Evolutionary conservation across 1,139 yeast genomes (phyloP).

Genomic region (Eremothecium coryli): DNA sequence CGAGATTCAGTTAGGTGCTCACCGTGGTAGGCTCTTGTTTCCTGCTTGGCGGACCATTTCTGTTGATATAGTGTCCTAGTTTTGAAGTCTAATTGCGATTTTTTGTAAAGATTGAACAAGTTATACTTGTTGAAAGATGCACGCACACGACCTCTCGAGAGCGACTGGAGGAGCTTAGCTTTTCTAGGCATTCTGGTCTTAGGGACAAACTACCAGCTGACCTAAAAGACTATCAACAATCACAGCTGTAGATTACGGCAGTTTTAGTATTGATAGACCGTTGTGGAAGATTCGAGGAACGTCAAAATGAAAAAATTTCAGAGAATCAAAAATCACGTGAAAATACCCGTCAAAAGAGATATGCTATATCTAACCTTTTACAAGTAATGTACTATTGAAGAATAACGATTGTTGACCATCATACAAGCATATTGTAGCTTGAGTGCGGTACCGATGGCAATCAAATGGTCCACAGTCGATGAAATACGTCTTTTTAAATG

Average conservation of each 20-base stretch:
- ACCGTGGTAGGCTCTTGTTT: constrained; percentile 92
- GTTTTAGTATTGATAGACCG: too few relatives aligned
- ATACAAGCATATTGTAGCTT: too few relatives aligned
- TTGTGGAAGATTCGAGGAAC: too few relatives aligned
- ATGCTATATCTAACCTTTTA: too few relatives aligned
- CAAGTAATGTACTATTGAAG: too few relatives aligned
- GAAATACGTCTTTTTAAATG: constrained; percentile 60
- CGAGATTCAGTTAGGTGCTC: constrained; percentile 82
- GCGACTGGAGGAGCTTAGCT: constrained; percentile 48
- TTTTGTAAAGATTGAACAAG: constrained; percentile 75
- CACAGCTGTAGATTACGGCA: too few relatives aligned
- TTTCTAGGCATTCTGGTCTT: constrained; percentile 50
- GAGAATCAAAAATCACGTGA: too few relatives aligned
- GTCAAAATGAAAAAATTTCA: too few relatives aligned
- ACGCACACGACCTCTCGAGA: constrained; percentile 68
- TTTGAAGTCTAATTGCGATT: constrained; percentile 43
- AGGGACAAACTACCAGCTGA: too few relatives aligned
- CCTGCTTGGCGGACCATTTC: constrained; percentile 85
- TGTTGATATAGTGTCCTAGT: constrained; percentile 73
- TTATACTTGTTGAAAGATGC: constrained; percentile 90
- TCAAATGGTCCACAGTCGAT: constrained; percentile 50
- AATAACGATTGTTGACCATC: too few relatives aligned
- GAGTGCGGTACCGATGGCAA: constrained; percentile 29
- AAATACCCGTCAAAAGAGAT: too few relatives aligned
- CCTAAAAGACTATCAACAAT: too few relatives aligned